Base-by-base conservation (phyloP, 2,329 filamentous ascomycete genomes). In the Phaeosphaeria sp. region DNA sequence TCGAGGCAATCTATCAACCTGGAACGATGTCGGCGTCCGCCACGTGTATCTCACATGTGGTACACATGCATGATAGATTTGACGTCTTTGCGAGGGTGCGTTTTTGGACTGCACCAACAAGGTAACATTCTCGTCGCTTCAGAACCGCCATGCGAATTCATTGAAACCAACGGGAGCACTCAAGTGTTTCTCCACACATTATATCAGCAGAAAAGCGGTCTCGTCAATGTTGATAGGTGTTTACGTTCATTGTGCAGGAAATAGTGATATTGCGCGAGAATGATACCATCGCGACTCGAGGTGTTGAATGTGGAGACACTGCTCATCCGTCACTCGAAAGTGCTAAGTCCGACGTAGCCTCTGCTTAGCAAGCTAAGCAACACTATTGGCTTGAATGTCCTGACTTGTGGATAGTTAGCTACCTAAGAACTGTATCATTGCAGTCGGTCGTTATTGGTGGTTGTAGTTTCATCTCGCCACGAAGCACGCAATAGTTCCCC, bases 401-500 rank as follows among this genome's bases (percentile, higher is more conserved):
- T 39, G 13, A 2, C 17, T 39, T n/a, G 17, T 39, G 36, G 36
- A n/a, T 39, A 39, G 17, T 17, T 40, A 2, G 5, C 5, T 24
- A 17, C 11, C 21, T 20, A 13, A 39, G 2, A n/a, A 24, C 4
- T 8, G 7, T 18, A 21, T n/a, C 21, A 8, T 20, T 24, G 25
- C n/a, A 36, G 20, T 21, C 18, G 8, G n/a, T 18, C 6, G 25
- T 30, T 13, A 21, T 17, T 33, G 25, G 30, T n/a, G 25, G n/a
- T 46, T 40, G 17, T 43, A 30, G 30, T 20, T 40, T 39, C 43
- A 20, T 24, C 43, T 40, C 22, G 18, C 9, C 13, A 36, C 17
- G 36, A n/a, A 65, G 61, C 65, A 66, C 66, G 67, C 56, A 56
- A 70, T 70, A 30, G 15, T 24, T 50, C 47, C 65, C 63, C 63